Evolutionary conservation across 768 basidiomycete genomes (phyloP).

Genomic region (Boletus fagicola): DNA sequence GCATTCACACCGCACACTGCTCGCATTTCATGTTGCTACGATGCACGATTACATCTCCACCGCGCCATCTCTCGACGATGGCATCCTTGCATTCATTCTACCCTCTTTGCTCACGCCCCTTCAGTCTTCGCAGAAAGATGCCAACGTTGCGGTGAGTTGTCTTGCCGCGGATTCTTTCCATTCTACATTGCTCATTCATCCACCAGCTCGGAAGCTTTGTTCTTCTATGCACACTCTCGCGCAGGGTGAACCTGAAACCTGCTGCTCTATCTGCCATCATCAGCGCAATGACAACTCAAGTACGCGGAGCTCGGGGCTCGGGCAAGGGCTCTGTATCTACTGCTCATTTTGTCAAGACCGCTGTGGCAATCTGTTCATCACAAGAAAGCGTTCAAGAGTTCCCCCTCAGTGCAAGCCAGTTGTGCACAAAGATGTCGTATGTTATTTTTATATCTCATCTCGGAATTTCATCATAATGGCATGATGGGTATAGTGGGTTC

Average conservation of each 20-base stretch:
- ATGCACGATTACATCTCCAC: slow-evolving; percentile 76
- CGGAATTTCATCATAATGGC: background rate
- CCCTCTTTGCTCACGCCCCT: slow-evolving; percentile 64
- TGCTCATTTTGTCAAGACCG: slow-evolving; percentile 61
- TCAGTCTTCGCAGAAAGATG: slow-evolving; percentile 46
- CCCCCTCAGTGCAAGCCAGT: slow-evolving; percentile 37
- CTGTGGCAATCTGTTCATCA: slow-evolving; percentile 61
- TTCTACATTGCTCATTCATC: background rate
- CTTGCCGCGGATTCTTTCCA: background rate
- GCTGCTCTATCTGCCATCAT: slow-evolving; percentile 62
- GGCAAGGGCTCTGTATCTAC: slow-evolving; percentile 40
- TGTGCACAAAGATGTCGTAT: slow-evolving; percentile 49
- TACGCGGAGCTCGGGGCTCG: slow-evolving; percentile 26
- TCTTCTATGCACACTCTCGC: slow-evolving; percentile 66
- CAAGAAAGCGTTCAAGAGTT: slow-evolving; percentile 57
- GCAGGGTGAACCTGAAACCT: slow-evolving; percentile 57
- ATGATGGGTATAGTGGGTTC: slow-evolving; percentile 38
- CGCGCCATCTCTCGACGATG: slow-evolving; percentile 58
- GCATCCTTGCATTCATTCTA: slow-evolving; percentile 60
- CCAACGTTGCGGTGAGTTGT: slow-evolving; percentile 46
- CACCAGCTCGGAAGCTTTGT: slow-evolving; percentile 70
- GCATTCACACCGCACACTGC: slow-evolving; percentile 61
- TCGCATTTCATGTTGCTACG: slow-evolving; percentile 79
- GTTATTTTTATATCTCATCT: slow-evolving; percentile 25
- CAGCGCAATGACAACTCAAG: slow-evolving; percentile 50